These are phyloP conservation scores for Rhynchosporium agropyri DNA, from an alignment of 2,329 filamentous ascomycete species.

Conservation along the genomic window DNA sequence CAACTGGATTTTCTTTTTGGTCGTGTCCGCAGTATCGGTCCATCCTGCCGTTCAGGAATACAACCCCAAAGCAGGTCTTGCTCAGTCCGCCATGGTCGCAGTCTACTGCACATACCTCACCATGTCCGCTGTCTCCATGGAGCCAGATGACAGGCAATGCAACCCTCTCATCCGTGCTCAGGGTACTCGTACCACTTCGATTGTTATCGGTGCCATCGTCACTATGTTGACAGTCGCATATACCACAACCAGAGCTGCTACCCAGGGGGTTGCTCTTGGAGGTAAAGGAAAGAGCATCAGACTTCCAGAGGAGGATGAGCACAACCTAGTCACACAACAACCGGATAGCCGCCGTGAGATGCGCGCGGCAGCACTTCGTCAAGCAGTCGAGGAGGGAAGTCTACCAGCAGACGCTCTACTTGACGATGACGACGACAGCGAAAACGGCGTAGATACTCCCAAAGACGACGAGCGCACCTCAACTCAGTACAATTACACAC, in stretches of 20 bases:
- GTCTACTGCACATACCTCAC: constrained; percentile 99
- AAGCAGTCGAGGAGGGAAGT: constrained; percentile 89
- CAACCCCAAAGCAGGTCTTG: constrained; percentile 90
- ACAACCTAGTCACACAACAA: constrained; percentile 86
- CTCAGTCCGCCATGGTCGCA: constrained; percentile 96
- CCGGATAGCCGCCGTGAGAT: constrained; percentile 80
- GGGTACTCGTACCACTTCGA: constrained; percentile 84
- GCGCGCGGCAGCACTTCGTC: constrained; percentile 86
- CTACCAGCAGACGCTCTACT: constrained; percentile 86
- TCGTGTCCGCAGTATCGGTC: constrained; percentile 81
- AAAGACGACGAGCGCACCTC: constrained; percentile 86
- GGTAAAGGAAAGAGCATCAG: constrained; percentile 62
- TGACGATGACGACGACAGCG: constrained; percentile 66
- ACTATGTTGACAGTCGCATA: constrained; percentile 98
- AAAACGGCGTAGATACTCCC: constrained; percentile 57
- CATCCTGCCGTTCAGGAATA: constrained; percentile 88
- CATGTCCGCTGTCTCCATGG: constrained; percentile 98
- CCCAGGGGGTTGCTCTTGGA: constrained; percentile 79
- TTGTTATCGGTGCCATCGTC: constrained; percentile 90
- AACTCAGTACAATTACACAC: constrained; percentile 94
- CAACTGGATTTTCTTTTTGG: constrained; percentile 82
- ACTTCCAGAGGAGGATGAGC: constrained; percentile 74
- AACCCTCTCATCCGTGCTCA: constrained; percentile 87
- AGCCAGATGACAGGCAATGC: constrained; percentile 91
- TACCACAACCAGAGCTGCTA: constrained; percentile 94